These are phyloP conservation scores for Myrica gale DNA, from an alignment of 306 rosid species.

Conservation along the genomic window DNA sequence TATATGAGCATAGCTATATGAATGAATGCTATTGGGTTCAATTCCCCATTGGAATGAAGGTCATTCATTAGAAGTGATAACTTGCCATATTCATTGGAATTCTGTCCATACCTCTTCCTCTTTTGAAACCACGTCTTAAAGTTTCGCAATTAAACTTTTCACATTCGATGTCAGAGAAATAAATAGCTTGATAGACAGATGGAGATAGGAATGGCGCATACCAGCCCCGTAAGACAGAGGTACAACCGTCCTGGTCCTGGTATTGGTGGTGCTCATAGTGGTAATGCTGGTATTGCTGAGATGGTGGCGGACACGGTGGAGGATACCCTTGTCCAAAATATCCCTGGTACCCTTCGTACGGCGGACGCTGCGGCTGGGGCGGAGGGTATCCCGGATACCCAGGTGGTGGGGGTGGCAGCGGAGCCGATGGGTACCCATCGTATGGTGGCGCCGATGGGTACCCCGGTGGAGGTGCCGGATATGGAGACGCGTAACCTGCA, in stretches of 20 bases:
- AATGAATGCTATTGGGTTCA: not conserved
- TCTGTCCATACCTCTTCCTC: not conserved
- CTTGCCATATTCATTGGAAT: not conserved
- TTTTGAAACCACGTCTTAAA: too few relatives aligned
- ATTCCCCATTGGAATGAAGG: not conserved
- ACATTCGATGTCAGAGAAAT: not conserved
- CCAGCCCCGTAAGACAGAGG: slow-evolving; percentile 73
- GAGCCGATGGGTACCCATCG: slow-evolving; percentile 39
- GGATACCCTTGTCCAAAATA: slow-evolving; percentile 64
- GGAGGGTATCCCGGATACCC: slow-evolving; percentile 43
- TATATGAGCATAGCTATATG: not conserved
- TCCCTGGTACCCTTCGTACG: slow-evolving; percentile 68
- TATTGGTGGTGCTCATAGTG: slow-evolving; percentile 50
- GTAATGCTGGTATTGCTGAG: slow-evolving; percentile 35
- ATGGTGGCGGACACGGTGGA: slow-evolving; percentile 53
- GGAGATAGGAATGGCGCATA: slow-evolving; percentile 15
- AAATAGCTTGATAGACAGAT: not conserved
- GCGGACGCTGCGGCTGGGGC: slow-evolving; percentile 44
- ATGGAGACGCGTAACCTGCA: slow-evolving; percentile 42
- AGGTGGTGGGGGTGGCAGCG: slow-evolving; percentile 45
- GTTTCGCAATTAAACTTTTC: not conserved
- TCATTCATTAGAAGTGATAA: not conserved
- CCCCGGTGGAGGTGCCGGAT: slow-evolving; percentile 47
- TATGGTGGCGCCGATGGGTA: slow-evolving; percentile 51
- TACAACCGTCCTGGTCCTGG: slow-evolving; percentile 34